Conservation (phyloP, 305 asterid genomes). For the Rubia balearica region DNA sequence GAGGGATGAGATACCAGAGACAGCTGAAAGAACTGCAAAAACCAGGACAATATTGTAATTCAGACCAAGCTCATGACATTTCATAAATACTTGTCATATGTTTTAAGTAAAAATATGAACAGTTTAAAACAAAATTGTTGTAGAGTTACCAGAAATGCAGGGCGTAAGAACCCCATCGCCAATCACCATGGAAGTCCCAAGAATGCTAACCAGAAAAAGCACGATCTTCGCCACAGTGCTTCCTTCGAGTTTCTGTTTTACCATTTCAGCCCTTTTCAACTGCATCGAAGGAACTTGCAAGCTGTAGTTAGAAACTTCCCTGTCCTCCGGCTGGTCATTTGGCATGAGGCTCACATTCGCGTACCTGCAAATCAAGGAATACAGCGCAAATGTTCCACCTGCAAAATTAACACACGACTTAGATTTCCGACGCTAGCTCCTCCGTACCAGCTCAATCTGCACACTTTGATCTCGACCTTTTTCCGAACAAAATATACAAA, state of each 20-base stretch:
- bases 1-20: conserved; percentile 49
- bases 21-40: conserved; percentile 67
- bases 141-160: conserved; percentile 49
- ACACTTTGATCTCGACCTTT: too few relatives aligned
- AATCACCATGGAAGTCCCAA: conserved; percentile 78
- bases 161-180: conserved; percentile 90
- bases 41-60: not conserved
- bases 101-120: too few relatives aligned
- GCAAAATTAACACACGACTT: not conserved
- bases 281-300: conserved; percentile 47
- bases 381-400: conserved; percentile 85
- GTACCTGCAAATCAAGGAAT: conserved; percentile 63
- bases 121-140: not conserved
- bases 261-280: conserved; percentile 39
- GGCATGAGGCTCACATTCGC: conserved; percentile 72
- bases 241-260: conserved; percentile 40
- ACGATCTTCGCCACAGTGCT: conserved; percentile 39
- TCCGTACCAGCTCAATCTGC: too few relatives aligned
- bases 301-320: conserved; percentile 48
- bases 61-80: too few relatives aligned
- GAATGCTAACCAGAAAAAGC: conserved; percentile 47
- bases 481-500: not conserved
- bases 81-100: too few relatives aligned
- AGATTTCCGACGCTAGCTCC: not conserved
- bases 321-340: conserved; percentile 60